Evolutionary conservation across 805 yeast genomes (phyloP).

Genomic region (Candida ipomoeae): DNA sequence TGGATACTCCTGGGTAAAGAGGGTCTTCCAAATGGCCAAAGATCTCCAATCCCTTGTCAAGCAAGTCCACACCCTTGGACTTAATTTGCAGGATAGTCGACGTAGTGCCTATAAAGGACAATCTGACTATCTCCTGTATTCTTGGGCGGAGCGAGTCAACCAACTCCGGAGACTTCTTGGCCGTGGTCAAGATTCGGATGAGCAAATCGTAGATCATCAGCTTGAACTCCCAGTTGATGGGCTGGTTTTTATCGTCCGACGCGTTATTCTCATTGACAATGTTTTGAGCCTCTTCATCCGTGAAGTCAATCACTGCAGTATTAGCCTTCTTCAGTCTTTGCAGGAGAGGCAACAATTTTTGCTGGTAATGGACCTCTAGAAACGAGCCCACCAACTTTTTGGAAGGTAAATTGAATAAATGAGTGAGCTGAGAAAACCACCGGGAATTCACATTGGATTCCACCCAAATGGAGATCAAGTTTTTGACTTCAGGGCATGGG

Average conservation of each 20-base stretch:
- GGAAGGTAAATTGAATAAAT: slow-evolving; percentile 44
- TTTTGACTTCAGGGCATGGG: slow-evolving; percentile 41
- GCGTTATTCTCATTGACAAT: slow-evolving; percentile 33
- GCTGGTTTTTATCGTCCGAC: slow-evolving; percentile 46
- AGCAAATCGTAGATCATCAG: slow-evolving; percentile 44
- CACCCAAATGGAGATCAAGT: slow-evolving; percentile 58
- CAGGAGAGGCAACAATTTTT: slow-evolving; percentile 37
- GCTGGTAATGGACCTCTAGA: slow-evolving; percentile 35
- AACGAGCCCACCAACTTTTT: slow-evolving; percentile 39
- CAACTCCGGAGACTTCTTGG: slow-evolving; percentile 36
- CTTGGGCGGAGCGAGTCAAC: slow-evolving; percentile 39
- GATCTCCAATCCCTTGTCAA: slow-evolving; percentile 57
- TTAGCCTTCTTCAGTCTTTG: slow-evolving; percentile 38
- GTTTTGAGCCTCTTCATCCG: slow-evolving; percentile 39
- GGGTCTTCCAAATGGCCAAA: slow-evolving; percentile 68
- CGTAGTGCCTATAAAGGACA: slow-evolving; percentile 79
- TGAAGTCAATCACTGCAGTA: slow-evolving; percentile 25
- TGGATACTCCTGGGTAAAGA: slow-evolving; percentile 61
- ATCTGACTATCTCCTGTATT: slow-evolving; percentile 64
- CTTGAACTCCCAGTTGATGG: slow-evolving; percentile 56
- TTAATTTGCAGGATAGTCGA: slow-evolving; percentile 60
- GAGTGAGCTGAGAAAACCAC: slow-evolving; percentile 59
- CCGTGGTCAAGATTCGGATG: slow-evolving; percentile 38
- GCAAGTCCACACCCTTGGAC: slow-evolving; percentile 58
- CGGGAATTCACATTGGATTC: slow-evolving; percentile 42